Base-by-base conservation (phyloP, 305 asterid genomes). In the Ajuga reptans region DNA sequence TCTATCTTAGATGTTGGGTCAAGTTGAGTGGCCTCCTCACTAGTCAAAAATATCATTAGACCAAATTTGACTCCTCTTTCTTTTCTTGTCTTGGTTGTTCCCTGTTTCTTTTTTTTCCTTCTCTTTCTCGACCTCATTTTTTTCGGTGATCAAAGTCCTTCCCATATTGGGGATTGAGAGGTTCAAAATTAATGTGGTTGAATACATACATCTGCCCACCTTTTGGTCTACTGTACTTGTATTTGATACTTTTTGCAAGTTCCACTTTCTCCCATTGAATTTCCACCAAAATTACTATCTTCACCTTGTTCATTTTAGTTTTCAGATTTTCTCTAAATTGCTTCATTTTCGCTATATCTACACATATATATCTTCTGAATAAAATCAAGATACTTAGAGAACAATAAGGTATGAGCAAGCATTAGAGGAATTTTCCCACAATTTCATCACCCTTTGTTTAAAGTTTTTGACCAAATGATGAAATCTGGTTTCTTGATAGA, bases 21-120 rank as follows among this genome's bases (percentile, higher is more conserved):
- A 68, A 80, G 62, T 75, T 75, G 85, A 87, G 92, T 83, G 87
- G 88, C 78, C 80, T 74, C 77, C 80, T 72, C 42, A 73, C 53
- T 83, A 71, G 78, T 83, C 89, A 81, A 81, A 69, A 66, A 69
- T 72, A 56, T 77, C 81, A 85, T 83, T 73, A 79, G 69, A 78
- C 78, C 76, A 56, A 73, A 75, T 60, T 79, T 73, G 85, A 84
- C 84, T 72, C 68, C 74, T 77, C 77, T 83, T 85, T 81, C 84
- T 75, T 80, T 81, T 84, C 88, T 72, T 81, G 87, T 80, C 88
- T 73, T 53, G 68, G 66, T 67, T 68, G 64, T 74, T 63, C 41
- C 49, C 65, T 63, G 69, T 57, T 73, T 37, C 55, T 43, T 16
- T 63, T 57, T 65, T 66, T 57, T 62, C 57, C 57, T 34, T 64